A percentile compares a stretch with the other conserved stretches of the same genome.
phyloP scores from a whole-genome alignment of 495 filamentous ascomycete genomes.

The Penicillium macrosclerotiorum region DNA sequence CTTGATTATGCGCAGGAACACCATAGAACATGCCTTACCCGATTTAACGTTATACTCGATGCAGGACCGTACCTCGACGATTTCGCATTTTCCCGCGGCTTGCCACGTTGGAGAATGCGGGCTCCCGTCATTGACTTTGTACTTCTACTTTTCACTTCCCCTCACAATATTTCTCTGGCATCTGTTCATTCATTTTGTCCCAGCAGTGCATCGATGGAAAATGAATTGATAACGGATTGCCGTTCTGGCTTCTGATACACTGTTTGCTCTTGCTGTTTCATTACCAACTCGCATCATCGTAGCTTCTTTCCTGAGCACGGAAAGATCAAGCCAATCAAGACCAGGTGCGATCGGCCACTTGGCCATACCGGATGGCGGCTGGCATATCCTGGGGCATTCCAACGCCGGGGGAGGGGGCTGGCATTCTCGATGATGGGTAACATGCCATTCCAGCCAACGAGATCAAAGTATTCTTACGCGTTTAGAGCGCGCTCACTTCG shows the following conservation, averaged over 20 bases:
- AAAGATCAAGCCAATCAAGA: neutral
- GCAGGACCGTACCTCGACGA: slow-evolving; percentile 2
- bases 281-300: neutral
- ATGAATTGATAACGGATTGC: neutral
- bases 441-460: slow-evolving; percentile 33
- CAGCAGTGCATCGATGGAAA: too few relatives aligned
- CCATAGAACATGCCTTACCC: slow-evolving; percentile 11
- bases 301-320: slow-evolving; percentile 1
- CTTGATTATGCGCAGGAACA: neutral
- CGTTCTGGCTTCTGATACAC: neutral
- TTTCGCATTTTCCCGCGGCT: neutral
- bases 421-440: slow-evolving; percentile 34
- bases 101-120: slow-evolving; percentile 21
- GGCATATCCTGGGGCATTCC: slow-evolving; percentile 26
- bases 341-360: neutral
- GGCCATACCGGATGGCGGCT: slow-evolving; percentile 29
- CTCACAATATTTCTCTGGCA: too few relatives aligned
- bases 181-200: too few relatives aligned
- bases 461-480: slow-evolving; percentile 30
- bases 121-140: neutral
- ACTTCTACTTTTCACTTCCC: neutral
- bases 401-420: slow-evolving; percentile 16
- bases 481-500: slow-evolving; percentile 9
- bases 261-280: slow-evolving; percentile 9
- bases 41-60: slow-evolving; percentile 8